Conservation (phyloP, 148 eudicot species). For the Camellia granthamiana region DNA sequence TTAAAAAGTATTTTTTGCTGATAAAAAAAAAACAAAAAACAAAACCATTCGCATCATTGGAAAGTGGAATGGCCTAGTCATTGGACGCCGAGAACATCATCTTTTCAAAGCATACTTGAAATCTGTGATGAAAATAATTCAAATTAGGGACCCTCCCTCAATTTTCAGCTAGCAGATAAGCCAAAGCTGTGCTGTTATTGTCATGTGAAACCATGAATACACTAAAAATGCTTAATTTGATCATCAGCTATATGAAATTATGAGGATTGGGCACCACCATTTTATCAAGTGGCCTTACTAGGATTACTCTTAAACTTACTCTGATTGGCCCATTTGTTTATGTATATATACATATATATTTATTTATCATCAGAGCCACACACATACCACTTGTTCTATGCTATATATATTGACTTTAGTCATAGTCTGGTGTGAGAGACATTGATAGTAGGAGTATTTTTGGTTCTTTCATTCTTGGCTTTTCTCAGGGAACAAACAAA, state of each 20-base stretch:
- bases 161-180: background rate
- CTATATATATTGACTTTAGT: background rate
- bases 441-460: background rate
- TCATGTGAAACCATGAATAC: conserved; percentile 5
- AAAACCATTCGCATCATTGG: too few relatives aligned
- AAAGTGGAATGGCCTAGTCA: background rate
- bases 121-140: background rate
- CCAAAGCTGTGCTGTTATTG: background rate
- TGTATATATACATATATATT: too few relatives aligned
- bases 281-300: conserved; percentile 14
- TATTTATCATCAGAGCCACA: background rate
- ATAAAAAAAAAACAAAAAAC: too few relatives aligned
- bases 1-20: too few relatives aligned
- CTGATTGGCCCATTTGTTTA: background rate
- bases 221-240: background rate
- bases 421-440: background rate
- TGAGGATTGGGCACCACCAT: conserved; percentile 8
- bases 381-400: background rate
- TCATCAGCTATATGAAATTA: conserved; percentile 2
- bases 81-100: background rate
- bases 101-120: background rate
- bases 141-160: background rate
- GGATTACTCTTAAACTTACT: conserved; percentile 14
- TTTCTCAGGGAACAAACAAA: too few relatives aligned
- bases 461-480: too few relatives aligned